Percentiles rank a stretch among this genome's conserved stretches.
These are phyloP conservation scores for Bertia moriformis DNA, from an alignment of 2,329 filamentous ascomycete genomes.

Conservation along the genomic window DNA sequence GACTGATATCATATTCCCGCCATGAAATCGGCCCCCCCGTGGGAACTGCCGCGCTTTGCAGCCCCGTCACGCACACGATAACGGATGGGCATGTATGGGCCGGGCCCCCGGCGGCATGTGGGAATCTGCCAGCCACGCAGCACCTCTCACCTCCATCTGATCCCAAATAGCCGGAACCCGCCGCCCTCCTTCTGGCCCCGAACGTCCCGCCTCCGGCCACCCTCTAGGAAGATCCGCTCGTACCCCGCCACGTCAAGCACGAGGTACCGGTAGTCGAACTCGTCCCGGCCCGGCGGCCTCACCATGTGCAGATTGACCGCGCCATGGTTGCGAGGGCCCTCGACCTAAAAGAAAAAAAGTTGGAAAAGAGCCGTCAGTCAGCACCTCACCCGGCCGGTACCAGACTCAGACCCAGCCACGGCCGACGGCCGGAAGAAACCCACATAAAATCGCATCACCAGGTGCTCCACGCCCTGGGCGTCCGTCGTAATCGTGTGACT, in stretches of 20 bases:
- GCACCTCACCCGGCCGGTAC: not conserved
- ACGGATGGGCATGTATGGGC: too few species aligned
- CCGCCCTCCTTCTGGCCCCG: slow-evolving; percentile 22
- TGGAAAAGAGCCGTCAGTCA: not conserved
- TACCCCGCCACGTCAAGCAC: slow-evolving; percentile 67
- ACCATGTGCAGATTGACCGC: slow-evolving; percentile 67
- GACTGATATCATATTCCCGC: too few species aligned
- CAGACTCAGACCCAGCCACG: not conserved
- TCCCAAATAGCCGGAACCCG: slow-evolving; percentile 48
- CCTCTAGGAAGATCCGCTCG: slow-evolving; percentile 50
- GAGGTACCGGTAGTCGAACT: slow-evolving; percentile 68
- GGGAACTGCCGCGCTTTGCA: too few species aligned
- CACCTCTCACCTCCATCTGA: slow-evolving; percentile 40
- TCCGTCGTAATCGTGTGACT: slow-evolving; percentile 48
- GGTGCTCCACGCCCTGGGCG: slow-evolving; percentile 60
- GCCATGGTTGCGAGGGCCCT: slow-evolving; percentile 62
- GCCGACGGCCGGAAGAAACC: too few species aligned
- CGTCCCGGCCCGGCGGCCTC: slow-evolving; percentile 44
- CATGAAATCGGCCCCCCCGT: too few species aligned
- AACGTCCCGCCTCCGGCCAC: slow-evolving; percentile 24
- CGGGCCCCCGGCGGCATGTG: not conserved
- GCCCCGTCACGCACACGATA: too few species aligned
- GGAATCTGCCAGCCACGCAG: not conserved
- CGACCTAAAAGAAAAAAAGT: slow-evolving; percentile 33
- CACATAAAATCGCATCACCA: slow-evolving; percentile 76